These are phyloP conservation scores for Juglanconis oblonga DNA, from an alignment of 2,329 filamentous ascomycete species.

Conservation along the genomic window DNA sequence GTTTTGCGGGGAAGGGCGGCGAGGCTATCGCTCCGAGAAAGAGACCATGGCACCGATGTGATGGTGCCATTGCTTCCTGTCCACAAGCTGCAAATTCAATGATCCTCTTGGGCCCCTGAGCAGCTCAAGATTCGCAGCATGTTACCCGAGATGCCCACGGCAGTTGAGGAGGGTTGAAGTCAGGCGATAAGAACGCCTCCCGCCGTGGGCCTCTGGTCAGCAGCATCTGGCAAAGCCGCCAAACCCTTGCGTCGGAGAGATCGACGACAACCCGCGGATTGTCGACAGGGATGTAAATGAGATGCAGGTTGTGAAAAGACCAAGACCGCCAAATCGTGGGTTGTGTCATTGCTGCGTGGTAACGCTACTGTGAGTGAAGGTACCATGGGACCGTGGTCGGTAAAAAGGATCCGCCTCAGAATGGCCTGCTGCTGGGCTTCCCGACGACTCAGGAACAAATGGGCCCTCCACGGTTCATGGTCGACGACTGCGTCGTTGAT, in stretches of 20 bases:
- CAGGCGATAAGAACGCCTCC: slow-evolving; percentile 10
- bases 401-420: too few relatives aligned
- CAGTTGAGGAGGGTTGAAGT: neutral
- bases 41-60: neutral
- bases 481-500: neutral
- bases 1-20: too few relatives aligned
- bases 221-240: neutral
- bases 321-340: neutral
- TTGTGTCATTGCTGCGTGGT: neutral
- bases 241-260: slow-evolving; percentile 9
- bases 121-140: neutral
- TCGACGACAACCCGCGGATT: slow-evolving; percentile 11
- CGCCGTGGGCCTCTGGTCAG: neutral
- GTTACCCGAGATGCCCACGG: neutral
- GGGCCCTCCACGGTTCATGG: too few relatives aligned
- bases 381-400: too few relatives aligned
- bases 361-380: neutral
- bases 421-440: too few relatives aligned
- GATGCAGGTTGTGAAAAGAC: neutral
- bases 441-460: too few relatives aligned
- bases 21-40: too few relatives aligned
- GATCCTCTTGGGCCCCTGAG: too few relatives aligned
- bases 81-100: neutral
- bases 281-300: slow-evolving; percentile 11
- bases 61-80: neutral